phyloP scores from a whole-genome alignment of 2,329 filamentous ascomycete species.

The Gnomoniopsis sp. region DNA sequence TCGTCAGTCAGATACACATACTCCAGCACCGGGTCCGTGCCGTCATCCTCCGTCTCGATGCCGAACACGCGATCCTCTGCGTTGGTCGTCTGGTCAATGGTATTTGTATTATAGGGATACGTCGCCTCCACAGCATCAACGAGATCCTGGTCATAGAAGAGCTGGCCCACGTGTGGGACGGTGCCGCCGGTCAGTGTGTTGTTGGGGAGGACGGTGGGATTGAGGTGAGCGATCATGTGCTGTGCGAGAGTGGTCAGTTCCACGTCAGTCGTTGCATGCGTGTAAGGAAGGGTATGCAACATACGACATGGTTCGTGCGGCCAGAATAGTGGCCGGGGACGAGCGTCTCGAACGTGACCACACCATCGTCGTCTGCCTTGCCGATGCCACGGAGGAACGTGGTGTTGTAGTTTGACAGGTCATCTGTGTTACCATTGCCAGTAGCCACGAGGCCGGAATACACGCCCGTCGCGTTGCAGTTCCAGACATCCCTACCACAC shows the following conservation, averaged over 20 bases:
- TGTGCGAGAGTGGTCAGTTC: no score
- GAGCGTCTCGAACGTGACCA: slow-evolving; percentile 30
- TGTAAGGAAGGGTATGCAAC: no score
- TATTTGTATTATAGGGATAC: slow-evolving; percentile 26
- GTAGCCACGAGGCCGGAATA: slow-evolving; percentile 34
- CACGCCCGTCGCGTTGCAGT: slow-evolving; percentile 37
- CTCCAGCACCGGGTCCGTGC: slow-evolving; percentile 27
- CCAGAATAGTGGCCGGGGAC: background rate
- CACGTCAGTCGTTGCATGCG: no score
- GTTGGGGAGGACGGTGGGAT: background rate
- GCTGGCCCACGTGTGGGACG: slow-evolving; percentile 24
- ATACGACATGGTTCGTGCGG: background rate
- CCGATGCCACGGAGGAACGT: slow-evolving; percentile 44
- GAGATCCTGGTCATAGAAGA: slow-evolving; percentile 28
- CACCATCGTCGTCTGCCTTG: slow-evolving; percentile 35
- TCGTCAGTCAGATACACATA: slow-evolving; percentile 25
- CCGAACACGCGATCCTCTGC: slow-evolving; percentile 25
- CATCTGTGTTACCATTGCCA: slow-evolving; percentile 24
- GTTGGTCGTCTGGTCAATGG: slow-evolving; percentile 22
- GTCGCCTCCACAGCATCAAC: slow-evolving; percentile 20
- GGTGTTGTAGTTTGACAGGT: slow-evolving; percentile 31
- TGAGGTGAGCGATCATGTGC: slow-evolving; percentile 34
- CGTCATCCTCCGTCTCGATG: slow-evolving; percentile 23
- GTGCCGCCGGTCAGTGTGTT: slow-evolving; percentile 35
- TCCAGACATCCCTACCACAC: background rate